Evolutionary conservation across 257 asterid genomes (phyloP), one percentile per base, ranked within the genome.

Genomic region (Solanum chaucha): DNA sequence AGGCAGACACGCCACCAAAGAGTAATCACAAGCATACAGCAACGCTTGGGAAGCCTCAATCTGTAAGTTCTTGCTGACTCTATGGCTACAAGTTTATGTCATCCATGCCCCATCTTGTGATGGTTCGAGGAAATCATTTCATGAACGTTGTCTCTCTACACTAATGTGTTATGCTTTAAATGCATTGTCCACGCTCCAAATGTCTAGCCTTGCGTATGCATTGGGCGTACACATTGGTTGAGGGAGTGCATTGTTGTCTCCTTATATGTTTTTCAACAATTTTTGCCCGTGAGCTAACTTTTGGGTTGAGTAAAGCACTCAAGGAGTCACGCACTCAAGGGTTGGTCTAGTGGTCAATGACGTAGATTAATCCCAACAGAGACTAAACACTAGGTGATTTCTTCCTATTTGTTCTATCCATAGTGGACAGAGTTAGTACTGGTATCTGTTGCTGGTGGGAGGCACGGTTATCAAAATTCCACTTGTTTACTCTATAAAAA

Each of bases 21-120:
- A 88, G 84, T 64, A 89, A 83, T 59, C 89, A 88, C 87, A 91
- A 92, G 90, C 93, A 84, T 59, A 89, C 89, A 80, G 87, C 91
- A 46, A 94, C 93, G 81, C 93, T 94, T 58, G 98, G 96, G 70
- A 94, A 93, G 90, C 94, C 94, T 88, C 96, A 92, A 65, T 85
- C 95, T 67, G 98, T 94, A 92, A 91, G 98, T 89, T 87, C 65
- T 55, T 34, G 67, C 67, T 80, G 84, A 26, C 15, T 48, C 17
- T 46, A 41, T 78, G 17, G 10, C 11, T 28, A 80, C 41, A 14
- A 26, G 24, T 46, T 77, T 41, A 41, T 41, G 84, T 24, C 10
- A 41, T 77, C 64, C 22, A 22, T 38, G 4, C 58, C 35, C 24
- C 82, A 11, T 5, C 35, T 6, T 7, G 51, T 73, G 19, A 73